A percentile compares a stretch with the other conserved stretches of the same genome.
phyloP scores from a whole-genome alignment of 2,329 filamentous ascomycete genomes.

The Bisporella sp. region DNA sequence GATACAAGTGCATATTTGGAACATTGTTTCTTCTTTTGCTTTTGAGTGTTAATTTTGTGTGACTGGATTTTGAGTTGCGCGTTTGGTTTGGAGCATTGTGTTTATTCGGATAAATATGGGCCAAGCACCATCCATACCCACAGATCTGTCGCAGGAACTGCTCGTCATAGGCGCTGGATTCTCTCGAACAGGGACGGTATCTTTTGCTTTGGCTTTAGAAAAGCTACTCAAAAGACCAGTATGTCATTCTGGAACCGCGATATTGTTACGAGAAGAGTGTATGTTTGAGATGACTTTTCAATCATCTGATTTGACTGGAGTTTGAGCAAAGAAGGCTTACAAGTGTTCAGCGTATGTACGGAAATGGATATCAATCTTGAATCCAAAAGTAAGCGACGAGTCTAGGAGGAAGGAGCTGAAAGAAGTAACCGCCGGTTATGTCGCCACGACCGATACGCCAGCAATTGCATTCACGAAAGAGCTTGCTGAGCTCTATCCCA shows the following conservation, averaged over 20 bases:
- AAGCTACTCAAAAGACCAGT: slow-evolving; percentile 5
- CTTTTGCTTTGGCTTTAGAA: slow-evolving; percentile 4
- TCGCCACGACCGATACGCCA: slow-evolving; percentile 20
- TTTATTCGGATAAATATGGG: not conserved
- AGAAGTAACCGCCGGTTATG: slow-evolving; percentile 14
- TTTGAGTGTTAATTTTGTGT: too few species aligned
- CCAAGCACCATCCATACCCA: not conserved
- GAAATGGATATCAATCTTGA: not conserved
- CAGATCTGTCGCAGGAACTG: not conserved
- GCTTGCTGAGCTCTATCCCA: slow-evolving; percentile 21
- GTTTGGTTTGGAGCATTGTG: too few species aligned
- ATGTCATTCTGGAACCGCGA: slow-evolving; percentile 1
- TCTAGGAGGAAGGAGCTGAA: not conserved
- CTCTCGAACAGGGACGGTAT: slow-evolving; percentile 2
- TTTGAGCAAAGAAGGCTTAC: not conserved
- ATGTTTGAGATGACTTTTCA: not conserved
- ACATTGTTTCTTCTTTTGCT: too few species aligned
- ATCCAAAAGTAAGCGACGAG: not conserved
- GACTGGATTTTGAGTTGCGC: too few species aligned
- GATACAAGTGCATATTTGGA: too few species aligned
- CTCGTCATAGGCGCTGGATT: slow-evolving; percentile 6
- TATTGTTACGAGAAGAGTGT: not conserved
- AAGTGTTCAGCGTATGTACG: not conserved
- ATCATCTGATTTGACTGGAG: not conserved
- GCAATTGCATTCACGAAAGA: slow-evolving; percentile 21